Evolutionary conservation across 768 basidiomycete genomes (phyloP).

Genomic region (Infundibulicybe gibba): DNA sequence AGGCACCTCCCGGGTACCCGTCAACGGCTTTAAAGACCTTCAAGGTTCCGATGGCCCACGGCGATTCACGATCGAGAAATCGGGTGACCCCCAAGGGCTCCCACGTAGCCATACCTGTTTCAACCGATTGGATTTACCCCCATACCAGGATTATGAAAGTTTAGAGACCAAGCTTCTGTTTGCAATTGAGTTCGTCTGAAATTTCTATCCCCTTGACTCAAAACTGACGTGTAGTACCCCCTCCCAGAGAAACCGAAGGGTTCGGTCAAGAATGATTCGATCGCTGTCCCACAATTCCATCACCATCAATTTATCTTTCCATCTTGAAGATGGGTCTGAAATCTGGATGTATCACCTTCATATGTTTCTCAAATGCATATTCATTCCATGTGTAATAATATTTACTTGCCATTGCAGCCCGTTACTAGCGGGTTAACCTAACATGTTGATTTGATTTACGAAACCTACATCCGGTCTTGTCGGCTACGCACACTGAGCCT

Average conservation of each 20-base stretch:
- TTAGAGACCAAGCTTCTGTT: constrained; percentile 82
- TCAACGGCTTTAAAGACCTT: constrained; percentile 93
- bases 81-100: constrained; percentile 82
- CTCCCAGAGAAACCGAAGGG: constrained; percentile 69
- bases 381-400: too few species aligned
- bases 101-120: constrained; percentile 95
- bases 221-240: not conserved
- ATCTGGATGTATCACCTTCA: too few species aligned
- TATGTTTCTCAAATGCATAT: too few species aligned
- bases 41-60: constrained; percentile 92
- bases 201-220: constrained; percentile 1
- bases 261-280: constrained; percentile 57
- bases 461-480: too few species aligned
- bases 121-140: constrained; percentile 84
- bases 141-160: constrained; percentile 85
- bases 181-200: constrained; percentile 68
- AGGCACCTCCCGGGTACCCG: constrained; percentile 79
- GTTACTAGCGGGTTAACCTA: too few species aligned
- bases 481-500: too few species aligned
- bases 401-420: too few species aligned
- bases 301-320: too few species aligned
- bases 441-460: too few species aligned
- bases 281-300: constrained; percentile 3
- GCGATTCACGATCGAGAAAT: constrained; percentile 93
- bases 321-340: too few species aligned